Percentiles rank a stretch among this genome's conserved stretches.
These are phyloP conservation scores for Neoboletus subvelutipes DNA, from an alignment of 768 basidiomycete species.

Conservation along the genomic window DNA sequence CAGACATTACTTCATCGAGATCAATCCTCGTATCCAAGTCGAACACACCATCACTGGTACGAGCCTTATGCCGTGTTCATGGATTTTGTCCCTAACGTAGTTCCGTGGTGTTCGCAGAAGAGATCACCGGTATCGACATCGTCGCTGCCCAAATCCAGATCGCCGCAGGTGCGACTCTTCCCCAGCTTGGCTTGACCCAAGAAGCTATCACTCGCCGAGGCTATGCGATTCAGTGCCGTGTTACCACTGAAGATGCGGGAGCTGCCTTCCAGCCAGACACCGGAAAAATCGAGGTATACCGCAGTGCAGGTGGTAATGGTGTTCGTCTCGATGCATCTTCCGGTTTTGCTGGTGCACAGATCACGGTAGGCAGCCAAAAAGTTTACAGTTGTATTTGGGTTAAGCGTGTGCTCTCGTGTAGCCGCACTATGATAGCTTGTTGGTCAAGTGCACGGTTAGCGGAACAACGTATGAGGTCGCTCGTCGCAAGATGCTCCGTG, in stretches of 20 bases:
- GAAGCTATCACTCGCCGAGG: slow-evolving; percentile 95
- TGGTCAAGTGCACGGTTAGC: slow-evolving; percentile 94
- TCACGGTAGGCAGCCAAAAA: slow-evolving; percentile 64
- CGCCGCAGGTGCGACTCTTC: slow-evolving; percentile 95
- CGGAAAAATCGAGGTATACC: slow-evolving; percentile 99
- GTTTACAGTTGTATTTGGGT: slow-evolving; percentile 1
- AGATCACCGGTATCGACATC: slow-evolving; percentile 99
- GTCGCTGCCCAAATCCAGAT: slow-evolving; percentile 99
- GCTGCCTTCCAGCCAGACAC: slow-evolving; percentile 94
- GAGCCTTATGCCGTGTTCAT: slow-evolving; percentile 14
- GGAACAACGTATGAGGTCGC: slow-evolving; percentile 99
- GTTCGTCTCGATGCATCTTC: slow-evolving; percentile 96
- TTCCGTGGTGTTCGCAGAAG: slow-evolving; percentile 60
- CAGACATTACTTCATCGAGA: slow-evolving; percentile 98
- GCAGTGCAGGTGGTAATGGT: slow-evolving; percentile 97
- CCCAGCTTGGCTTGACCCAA: slow-evolving; percentile 93
- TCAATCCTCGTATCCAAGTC: slow-evolving; percentile 99
- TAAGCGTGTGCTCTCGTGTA: slow-evolving; percentile 28
- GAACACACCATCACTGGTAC: slow-evolving; percentile 98
- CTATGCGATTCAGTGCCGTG: slow-evolving; percentile 96
- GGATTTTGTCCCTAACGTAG: not conserved
- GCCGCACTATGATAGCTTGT: slow-evolving; percentile 97
- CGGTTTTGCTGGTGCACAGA: slow-evolving; percentile 98
- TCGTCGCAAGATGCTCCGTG: slow-evolving; percentile 97
- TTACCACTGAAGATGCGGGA: slow-evolving; percentile 97